Evolutionary conservation across 768 basidiomycete species (phyloP).

Genomic region (Sporobolomyces phaffii): DNA sequence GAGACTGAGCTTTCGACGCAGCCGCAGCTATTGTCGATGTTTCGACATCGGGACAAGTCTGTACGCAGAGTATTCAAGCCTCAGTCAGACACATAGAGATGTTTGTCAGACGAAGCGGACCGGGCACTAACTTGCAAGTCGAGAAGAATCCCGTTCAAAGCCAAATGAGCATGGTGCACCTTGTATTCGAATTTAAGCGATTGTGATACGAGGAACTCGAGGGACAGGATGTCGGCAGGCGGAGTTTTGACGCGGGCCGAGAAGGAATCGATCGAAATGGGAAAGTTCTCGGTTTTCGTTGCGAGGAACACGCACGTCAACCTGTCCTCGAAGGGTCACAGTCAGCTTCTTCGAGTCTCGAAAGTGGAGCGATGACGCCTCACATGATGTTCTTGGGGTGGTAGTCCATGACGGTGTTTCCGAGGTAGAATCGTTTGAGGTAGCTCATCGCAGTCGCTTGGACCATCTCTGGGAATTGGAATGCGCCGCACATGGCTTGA

Average conservation of each 20-base stretch:
- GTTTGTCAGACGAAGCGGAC: neutral
- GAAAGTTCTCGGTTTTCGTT: constrained; percentile 93
- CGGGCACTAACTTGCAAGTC: constrained; percentile 67
- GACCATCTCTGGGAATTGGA: constrained; percentile 84
- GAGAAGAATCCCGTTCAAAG: constrained; percentile 79
- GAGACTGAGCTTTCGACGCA: constrained; percentile 1
- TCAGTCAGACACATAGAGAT: neutral
- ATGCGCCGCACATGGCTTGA: constrained; percentile 68
- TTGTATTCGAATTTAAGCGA: constrained; percentile 90
- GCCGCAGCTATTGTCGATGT: neutral
- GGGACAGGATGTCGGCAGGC: constrained; percentile 77
- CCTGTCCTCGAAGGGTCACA: constrained; percentile 53
- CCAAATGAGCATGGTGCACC: constrained; percentile 82
- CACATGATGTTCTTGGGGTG: constrained; percentile 98
- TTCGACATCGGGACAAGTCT: neutral
- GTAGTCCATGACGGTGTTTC: constrained; percentile 99
- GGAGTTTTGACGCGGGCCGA: constrained; percentile 65
- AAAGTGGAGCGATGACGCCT: constrained; percentile 41
- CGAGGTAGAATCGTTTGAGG: constrained; percentile 91
- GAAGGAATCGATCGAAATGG: constrained; percentile 79
- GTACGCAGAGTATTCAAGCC: neutral
- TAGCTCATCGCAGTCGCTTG: constrained; percentile 88
- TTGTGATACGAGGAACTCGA: constrained; percentile 94
- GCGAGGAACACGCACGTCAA: constrained; percentile 90
- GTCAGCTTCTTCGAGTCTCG: neutral